Conservation (phyloP, 495 filamentous ascomycete species). For the Penicillium paradoxum region DNA sequence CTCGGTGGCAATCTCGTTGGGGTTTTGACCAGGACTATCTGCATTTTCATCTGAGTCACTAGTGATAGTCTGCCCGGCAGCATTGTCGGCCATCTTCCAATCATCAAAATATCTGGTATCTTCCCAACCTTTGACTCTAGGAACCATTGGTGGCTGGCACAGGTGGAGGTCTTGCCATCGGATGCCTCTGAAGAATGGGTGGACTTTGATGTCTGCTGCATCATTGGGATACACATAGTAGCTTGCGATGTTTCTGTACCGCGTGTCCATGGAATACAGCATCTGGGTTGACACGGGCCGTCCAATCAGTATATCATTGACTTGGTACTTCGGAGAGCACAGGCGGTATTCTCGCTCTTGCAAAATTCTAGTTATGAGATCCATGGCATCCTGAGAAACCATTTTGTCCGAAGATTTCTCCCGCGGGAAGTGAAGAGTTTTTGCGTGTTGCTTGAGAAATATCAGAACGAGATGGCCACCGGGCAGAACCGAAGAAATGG, state of each 20-base stretch:
- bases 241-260: constrained; percentile 33
- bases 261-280: constrained; percentile 32
- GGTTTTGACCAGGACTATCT: constrained; percentile 8
- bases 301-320: constrained; percentile 50
- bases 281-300: constrained; percentile 30
- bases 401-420: constrained; percentile 42
- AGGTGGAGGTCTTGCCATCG: constrained; percentile 65
- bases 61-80: constrained; percentile 33
- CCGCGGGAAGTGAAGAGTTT: constrained; percentile 58
- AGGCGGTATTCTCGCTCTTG: constrained; percentile 72
- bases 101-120: constrained; percentile 91
- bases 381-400: constrained; percentile 60
- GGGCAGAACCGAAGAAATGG: background rate
- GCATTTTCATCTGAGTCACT: constrained; percentile 17
- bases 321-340: constrained; percentile 63
- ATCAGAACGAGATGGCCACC: background rate
- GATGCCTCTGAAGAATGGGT: constrained; percentile 66
- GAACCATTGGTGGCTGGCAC: constrained; percentile 69
- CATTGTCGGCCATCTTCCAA: constrained; percentile 58
- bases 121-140: constrained; percentile 61
- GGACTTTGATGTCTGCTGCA: constrained; percentile 71
- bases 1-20: constrained; percentile 12
- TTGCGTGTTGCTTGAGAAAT: constrained; percentile 42
- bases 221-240: constrained; percentile 73
- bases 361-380: constrained; percentile 71